Conservation (phyloP, 176 grass and related monocot species). For the Stipa capillata region DNA sequence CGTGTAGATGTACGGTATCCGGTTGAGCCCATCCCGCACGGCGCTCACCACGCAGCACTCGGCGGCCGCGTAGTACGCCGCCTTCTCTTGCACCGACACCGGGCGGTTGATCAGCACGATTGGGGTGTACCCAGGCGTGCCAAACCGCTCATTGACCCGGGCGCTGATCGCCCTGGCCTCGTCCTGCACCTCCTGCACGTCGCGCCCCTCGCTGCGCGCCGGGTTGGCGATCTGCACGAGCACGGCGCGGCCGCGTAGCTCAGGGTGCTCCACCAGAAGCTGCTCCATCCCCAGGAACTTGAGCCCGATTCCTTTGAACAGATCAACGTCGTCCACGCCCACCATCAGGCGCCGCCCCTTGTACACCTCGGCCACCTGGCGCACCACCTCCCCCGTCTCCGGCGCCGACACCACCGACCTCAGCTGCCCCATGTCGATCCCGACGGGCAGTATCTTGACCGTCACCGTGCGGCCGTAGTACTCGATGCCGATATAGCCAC, state of each 20-base stretch:
- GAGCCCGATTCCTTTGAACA: constrained; percentile 94
- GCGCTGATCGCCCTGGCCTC: constrained; percentile 61
- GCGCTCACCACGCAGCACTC: constrained; percentile 88
- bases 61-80: constrained; percentile 68
- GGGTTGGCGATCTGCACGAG: constrained; percentile 91
- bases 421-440: constrained; percentile 86
- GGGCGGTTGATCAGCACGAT: constrained; percentile 55
- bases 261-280: constrained; percentile 51
- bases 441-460: constrained; percentile 86
- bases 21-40: constrained; percentile 84
- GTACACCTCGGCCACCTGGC: constrained; percentile 44
- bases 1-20: constrained; percentile 92
- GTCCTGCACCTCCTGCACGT: constrained; percentile 75
- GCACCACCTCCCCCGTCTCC: constrained; percentile 38
- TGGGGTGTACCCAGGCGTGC: constrained; percentile 64
- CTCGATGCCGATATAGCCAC: constrained; percentile 91
- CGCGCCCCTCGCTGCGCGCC: constrained; percentile 74
- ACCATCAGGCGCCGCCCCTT: constrained; percentile 62
- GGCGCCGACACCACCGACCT: constrained; percentile 57
- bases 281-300: constrained; percentile 95
- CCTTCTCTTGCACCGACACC: constrained; percentile 53
- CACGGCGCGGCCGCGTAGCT: constrained; percentile 53
- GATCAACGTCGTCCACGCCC: constrained; percentile 85
- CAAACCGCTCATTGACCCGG: constrained; percentile 65
- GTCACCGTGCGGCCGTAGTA: constrained; percentile 93